Conservation (phyloP, 2,329 filamentous ascomycete genomes). For the Dissoconium aciculare region DNA sequence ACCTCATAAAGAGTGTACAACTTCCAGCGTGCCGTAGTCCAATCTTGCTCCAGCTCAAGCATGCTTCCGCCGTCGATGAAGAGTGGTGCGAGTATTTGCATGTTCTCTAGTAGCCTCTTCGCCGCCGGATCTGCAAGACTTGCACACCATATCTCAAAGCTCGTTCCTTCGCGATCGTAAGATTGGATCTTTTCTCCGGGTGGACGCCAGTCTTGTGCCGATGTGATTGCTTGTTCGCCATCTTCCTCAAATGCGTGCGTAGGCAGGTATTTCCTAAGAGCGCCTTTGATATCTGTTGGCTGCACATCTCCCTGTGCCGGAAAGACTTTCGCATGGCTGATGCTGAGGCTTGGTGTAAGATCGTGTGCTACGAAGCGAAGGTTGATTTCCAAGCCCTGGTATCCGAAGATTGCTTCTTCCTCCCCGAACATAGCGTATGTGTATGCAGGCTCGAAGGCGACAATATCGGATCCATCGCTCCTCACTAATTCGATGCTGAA, state of each 20-base stretch:
- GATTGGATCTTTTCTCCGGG: conserved; percentile 57
- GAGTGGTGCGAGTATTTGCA: conserved; percentile 70
- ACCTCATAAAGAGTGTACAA: conserved; percentile 56
- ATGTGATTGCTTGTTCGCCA: conserved; percentile 23
- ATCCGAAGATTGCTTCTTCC: conserved; percentile 83
- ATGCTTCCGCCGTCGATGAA: conserved; percentile 88
- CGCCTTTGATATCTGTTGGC: conserved; percentile 52
- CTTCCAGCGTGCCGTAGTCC: conserved; percentile 68
- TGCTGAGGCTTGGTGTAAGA: conserved; percentile 60
- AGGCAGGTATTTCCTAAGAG: conserved; percentile 52
- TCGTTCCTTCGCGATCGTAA: conserved; percentile 46
- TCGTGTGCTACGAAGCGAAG: conserved; percentile 58
- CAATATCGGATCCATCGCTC: conserved; percentile 30
- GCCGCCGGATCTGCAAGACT: conserved; percentile 55
- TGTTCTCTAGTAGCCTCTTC: conserved; percentile 56
- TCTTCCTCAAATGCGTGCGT: conserved; percentile 36
- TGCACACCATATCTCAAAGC: conserved; percentile 75
- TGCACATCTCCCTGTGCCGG: conserved; percentile 51
- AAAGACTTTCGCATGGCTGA: conserved; percentile 59
- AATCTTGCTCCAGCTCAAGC: conserved; percentile 57
- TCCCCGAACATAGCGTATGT: conserved; percentile 90
- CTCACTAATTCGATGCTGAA: conserved; percentile 46
- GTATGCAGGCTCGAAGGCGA: conserved; percentile 61
- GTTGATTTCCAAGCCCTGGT: conserved; percentile 63
- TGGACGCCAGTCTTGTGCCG: conserved; percentile 43